A percentile compares a stretch with the other conserved stretches of the same genome.
These are phyloP conservation scores for Piper betle DNA, from an alignment of 164 flowering plant genomes.

Conservation along the genomic window DNA sequence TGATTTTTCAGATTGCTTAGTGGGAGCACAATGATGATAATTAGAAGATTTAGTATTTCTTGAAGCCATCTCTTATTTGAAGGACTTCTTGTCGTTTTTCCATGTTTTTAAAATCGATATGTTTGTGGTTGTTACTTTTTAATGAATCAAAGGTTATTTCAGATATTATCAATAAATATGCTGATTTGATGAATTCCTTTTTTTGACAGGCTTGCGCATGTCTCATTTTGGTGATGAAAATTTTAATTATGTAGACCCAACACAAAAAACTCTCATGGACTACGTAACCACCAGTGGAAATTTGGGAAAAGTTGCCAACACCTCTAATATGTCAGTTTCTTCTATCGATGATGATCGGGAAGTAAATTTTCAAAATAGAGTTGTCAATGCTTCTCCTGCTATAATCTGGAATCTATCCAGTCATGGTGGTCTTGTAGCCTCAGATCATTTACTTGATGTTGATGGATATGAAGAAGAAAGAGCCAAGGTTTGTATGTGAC, in stretches of 20 bases:
- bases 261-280: conserved; percentile 51
- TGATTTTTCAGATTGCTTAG: background rate
- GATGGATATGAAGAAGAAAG: conserved; percentile 5
- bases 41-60: too few relatives aligned
- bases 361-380: conserved; percentile 7
- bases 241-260: conserved; percentile 34
- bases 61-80: too few relatives aligned
- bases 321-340: conserved; percentile 12
- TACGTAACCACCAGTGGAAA: conserved; percentile 34
- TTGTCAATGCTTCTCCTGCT: conserved; percentile 1
- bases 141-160: too few relatives aligned
- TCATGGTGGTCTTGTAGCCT: conserved; percentile 12
- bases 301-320: conserved; percentile 14
- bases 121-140: too few relatives aligned
- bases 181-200: background rate
- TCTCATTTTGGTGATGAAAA: conserved; percentile 71
- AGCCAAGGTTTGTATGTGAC: background rate
- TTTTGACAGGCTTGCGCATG: conserved; percentile 64
- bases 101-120: too few relatives aligned
- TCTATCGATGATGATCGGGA: conserved; percentile 15
- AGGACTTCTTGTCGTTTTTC: too few relatives aligned
- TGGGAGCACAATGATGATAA: background rate
- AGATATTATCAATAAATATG: background rate
- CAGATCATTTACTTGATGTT: conserved; percentile 12
- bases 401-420: conserved; percentile 8